Conservation (phyloP, 73 alveolate species). For the Tetrahymena thermophila region DNA sequence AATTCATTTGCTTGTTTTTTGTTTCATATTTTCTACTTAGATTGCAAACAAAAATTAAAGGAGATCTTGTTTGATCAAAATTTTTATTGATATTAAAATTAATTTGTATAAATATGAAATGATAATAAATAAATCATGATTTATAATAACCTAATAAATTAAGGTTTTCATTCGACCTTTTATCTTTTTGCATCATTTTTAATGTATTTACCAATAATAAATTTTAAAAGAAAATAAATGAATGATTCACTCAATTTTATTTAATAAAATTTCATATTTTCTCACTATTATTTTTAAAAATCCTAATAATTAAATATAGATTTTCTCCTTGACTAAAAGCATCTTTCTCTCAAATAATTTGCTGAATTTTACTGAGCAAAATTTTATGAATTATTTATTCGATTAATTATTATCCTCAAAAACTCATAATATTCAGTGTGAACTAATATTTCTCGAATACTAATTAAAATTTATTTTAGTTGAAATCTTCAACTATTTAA, state of each 20-base stretch:
- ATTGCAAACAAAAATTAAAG: background rate
- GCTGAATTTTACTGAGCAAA: background rate
- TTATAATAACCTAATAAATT: too few species aligned
- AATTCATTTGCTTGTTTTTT: background rate
- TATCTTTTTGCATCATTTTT: background rate
- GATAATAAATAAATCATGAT: too few species aligned
- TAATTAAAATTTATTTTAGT: too few species aligned
- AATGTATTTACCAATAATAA: background rate
- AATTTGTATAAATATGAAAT: too few species aligned
- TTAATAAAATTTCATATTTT: too few species aligned
- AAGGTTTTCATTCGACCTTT: background rate
- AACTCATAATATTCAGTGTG: background rate
- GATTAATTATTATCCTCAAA: background rate
- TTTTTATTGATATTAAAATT: too few species aligned
- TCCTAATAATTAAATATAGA: too few species aligned
- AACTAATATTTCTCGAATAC: too few species aligned
- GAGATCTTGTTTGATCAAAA: background rate
- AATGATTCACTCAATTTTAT: too few species aligned
- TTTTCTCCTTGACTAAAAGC: background rate
- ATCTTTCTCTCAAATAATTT: background rate
- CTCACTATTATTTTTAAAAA: background rate
- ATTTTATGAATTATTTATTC: too few species aligned
- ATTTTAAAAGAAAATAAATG: too few species aligned
- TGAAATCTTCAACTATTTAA: too few species aligned
- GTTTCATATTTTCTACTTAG: background rate